Conservation (phyloP, 768 basidiomycete species). For the Plicaturopsis crispa region DNA sequence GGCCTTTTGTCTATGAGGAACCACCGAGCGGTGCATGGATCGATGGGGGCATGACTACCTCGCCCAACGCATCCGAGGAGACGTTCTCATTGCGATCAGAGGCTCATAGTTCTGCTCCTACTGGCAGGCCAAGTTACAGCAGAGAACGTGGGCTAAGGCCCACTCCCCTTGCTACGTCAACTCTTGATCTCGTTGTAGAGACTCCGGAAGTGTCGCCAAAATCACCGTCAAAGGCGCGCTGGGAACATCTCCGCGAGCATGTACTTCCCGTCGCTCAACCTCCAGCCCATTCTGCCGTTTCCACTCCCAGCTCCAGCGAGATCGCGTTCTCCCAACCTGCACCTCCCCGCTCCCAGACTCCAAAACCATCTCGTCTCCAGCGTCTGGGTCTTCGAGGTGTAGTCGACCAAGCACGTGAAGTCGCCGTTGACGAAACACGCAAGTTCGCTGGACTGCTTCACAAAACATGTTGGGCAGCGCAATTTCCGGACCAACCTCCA, state of each 20-base stretch:
- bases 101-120: too few species aligned
- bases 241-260: constrained; percentile 49
- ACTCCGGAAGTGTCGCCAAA: too few species aligned
- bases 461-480: constrained; percentile 44
- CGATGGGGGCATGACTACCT: too few species aligned
- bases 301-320: background rate
- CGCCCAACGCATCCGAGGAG: too few species aligned
- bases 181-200: too few species aligned
- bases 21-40: too few species aligned
- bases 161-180: too few species aligned
- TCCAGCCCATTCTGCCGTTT: constrained; percentile 10
- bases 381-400: constrained; percentile 54
- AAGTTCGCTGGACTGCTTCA: constrained; percentile 50
- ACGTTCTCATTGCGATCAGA: too few species aligned
- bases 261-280: constrained; percentile 29
- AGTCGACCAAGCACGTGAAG: constrained; percentile 55
- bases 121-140: too few species aligned
- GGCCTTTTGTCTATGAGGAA: too few species aligned
- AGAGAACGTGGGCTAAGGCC: too few species aligned
- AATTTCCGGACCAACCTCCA: constrained; percentile 35
- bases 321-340: constrained; percentile 5
- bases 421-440: constrained; percentile 37
- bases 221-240: constrained; percentile 35
- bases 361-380: constrained; percentile 43
- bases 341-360: constrained; percentile 24